Evolutionary conservation across 108 stramenopile genomes (phyloP).

Genomic region (Cyclotella baltica): DNA sequence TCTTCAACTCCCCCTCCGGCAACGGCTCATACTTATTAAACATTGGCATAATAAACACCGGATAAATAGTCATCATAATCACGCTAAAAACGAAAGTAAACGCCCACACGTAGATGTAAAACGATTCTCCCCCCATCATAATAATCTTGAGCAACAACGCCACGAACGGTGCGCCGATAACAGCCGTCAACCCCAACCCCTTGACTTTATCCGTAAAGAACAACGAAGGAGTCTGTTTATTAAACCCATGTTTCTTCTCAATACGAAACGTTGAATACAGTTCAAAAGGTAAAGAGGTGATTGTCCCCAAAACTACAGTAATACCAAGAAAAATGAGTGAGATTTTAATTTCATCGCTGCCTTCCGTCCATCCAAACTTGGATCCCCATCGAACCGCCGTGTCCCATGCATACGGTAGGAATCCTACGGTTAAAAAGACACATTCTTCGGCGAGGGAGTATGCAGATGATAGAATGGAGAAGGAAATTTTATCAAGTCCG

Average conservation of each 20-base stretch:
- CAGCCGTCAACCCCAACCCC: constrained; percentile 73
- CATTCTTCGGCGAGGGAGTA: constrained; percentile 77
- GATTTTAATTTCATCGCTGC: constrained; percentile 84
- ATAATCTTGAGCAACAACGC: constrained; percentile 90
- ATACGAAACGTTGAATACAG: constrained; percentile 93
- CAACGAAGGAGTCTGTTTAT: constrained; percentile 91
- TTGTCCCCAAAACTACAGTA: constrained; percentile 73
- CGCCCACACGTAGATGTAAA: constrained; percentile 96
- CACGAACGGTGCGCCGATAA: constrained; percentile 91
- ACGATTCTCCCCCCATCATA: constrained; percentile 78
- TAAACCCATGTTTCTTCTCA: constrained; percentile 98
- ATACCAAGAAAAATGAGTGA: constrained; percentile 83
- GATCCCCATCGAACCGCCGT: constrained; percentile 45
- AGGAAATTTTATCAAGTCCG: constrained; percentile 90
- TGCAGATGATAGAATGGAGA: constrained; percentile 80
- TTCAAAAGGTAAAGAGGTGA: constrained; percentile 88
- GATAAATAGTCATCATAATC: constrained; percentile 94
- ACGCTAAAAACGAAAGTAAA: constrained; percentile 90
- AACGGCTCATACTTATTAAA: constrained; percentile 98
- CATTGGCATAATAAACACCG: constrained; percentile 96
- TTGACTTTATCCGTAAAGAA: constrained; percentile 96
- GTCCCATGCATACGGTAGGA: constrained; percentile 89
- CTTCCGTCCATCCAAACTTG: constrained; percentile 64
- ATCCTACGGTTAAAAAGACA: constrained; percentile 78
- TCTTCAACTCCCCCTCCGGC: constrained; percentile 88